These are phyloP conservation scores for Exutisphaerella laricina DNA, from an alignment of 2,329 filamentous ascomycete genomes.

Conservation along the genomic window DNA sequence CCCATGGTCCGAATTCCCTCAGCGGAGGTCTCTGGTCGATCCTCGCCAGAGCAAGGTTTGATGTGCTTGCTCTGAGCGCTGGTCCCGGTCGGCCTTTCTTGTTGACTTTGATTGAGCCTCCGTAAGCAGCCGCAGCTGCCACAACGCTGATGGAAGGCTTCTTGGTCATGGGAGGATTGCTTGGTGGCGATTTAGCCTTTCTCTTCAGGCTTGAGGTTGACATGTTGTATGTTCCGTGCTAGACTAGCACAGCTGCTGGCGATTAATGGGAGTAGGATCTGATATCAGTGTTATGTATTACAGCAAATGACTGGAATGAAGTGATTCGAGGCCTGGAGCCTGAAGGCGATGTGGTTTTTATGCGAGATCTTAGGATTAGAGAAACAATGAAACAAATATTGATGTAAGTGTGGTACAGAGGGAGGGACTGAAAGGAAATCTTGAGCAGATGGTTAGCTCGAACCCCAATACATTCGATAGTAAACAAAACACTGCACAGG, in stretches of 20 bases:
- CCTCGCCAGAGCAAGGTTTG: not conserved
- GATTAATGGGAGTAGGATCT: no score
- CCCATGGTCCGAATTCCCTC: slow-evolving; percentile 4
- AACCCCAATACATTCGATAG: not conserved
- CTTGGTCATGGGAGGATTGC: slow-evolving; percentile 3
- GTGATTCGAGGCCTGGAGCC: no score
- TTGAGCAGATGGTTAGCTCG: not conserved
- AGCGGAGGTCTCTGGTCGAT: not conserved
- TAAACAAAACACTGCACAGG: slow-evolving; percentile 4
- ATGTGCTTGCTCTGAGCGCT: not conserved
- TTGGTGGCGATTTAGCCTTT: slow-evolving; percentile 3
- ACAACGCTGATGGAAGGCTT: slow-evolving; percentile 4
- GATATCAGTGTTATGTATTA: no score
- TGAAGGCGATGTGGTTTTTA: no score
- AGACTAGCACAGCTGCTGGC: no score
- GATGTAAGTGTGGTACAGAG: no score
- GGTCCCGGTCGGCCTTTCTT: slow-evolving; percentile 1
- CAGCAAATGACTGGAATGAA: no score
- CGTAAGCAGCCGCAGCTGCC: slow-evolving; percentile 2
- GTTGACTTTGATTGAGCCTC: slow-evolving; percentile 1
- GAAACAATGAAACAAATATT: no score
- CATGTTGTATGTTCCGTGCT: not conserved
- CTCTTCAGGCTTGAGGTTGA: slow-evolving; percentile 2
- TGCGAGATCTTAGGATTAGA: no score
- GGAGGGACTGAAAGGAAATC: not conserved